A percentile compares a stretch with the other conserved stretches of the same genome.
Evolutionary conservation across 805 yeast genomes (phyloP).

Genomic region (Maudiozyma turicensis): DNA sequence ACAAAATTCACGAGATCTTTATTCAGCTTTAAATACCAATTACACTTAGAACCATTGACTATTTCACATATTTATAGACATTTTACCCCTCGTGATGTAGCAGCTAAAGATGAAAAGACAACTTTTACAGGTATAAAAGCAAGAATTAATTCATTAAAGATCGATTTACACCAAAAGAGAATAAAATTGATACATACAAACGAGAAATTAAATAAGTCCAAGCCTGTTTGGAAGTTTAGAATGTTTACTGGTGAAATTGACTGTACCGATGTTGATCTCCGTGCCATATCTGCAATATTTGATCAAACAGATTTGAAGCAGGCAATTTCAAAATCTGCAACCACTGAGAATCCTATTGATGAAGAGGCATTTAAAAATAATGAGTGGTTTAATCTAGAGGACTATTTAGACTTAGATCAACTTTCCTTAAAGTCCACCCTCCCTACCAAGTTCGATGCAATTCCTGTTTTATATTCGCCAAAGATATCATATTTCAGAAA

Average conservation of each 20-base stretch:
- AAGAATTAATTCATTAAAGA: constrained; percentile 38
- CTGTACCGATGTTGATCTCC: constrained; percentile 55
- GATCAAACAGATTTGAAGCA: constrained; percentile 43
- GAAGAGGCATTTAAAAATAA: constrained; percentile 8
- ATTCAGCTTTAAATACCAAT: constrained; percentile 63
- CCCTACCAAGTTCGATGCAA: constrained; percentile 34
- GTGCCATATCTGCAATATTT: constrained; percentile 57
- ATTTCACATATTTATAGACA: constrained; percentile 64
- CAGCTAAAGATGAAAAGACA: constrained; percentile 33
- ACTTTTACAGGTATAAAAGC: constrained; percentile 57
- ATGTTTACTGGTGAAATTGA: constrained; percentile 64
- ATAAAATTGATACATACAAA: constrained; percentile 33
- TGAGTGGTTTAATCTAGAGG: constrained; percentile 68
- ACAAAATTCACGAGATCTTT: constrained; percentile 60
- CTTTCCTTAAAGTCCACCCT: constrained; percentile 32
- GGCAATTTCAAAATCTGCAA: constrained; percentile 13
- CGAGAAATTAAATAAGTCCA: constrained; percentile 37
- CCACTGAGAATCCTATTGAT: neutral
- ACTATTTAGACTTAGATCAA: constrained; percentile 60
- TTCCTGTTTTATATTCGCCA: constrained; percentile 46
- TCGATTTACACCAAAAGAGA: constrained; percentile 54
- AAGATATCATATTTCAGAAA: constrained; percentile 54
- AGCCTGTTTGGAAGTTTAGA: constrained; percentile 42
- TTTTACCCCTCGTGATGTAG: constrained; percentile 34
- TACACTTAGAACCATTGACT: constrained; percentile 56